phyloP scores from a whole-genome alignment of 805 yeast species.

The Myxozyma vanderwaltii region DNA sequence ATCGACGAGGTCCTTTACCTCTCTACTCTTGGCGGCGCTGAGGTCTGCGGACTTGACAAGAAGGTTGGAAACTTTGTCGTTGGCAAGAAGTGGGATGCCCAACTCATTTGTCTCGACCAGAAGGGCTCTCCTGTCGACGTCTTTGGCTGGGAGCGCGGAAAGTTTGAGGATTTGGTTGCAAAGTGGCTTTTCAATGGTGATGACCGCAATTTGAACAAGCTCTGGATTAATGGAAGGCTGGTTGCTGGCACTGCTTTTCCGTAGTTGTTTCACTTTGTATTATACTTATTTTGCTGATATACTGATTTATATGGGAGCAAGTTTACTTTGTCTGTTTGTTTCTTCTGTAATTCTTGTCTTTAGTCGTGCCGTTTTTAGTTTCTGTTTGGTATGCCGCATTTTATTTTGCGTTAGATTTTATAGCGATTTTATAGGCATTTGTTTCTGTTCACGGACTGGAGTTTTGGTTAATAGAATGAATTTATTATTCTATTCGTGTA shows the following conservation, averaged over 20 bases:
- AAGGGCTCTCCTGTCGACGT: slow-evolving; percentile 66
- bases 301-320: neutral
- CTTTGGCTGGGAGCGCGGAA: slow-evolving; percentile 59
- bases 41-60: slow-evolving; percentile 60
- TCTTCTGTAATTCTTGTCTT: neutral
- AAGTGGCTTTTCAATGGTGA: slow-evolving; percentile 96
- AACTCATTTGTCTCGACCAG: slow-evolving; percentile 62
- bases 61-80: slow-evolving; percentile 68
- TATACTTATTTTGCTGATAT: neutral
- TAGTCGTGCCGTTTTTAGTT: neutral
- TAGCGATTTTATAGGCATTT: neutral
- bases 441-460: neutral
- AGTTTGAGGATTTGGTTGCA: slow-evolving; percentile 61
- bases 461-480: neutral
- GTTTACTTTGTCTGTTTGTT: too few relatives aligned
- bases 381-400: neutral
- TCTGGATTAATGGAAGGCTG: slow-evolving; percentile 78
- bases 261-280: neutral
- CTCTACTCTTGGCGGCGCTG: slow-evolving; percentile 90
- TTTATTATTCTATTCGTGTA: too few relatives aligned
- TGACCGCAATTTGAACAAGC: slow-evolving; percentile 78
- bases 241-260: slow-evolving; percentile 49
- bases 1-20: slow-evolving; percentile 73
- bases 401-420: neutral
- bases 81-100: slow-evolving; percentile 85